Conservation (phyloP, 2,329 filamentous ascomycete genomes). For the Whalleya microplaca region DNA sequence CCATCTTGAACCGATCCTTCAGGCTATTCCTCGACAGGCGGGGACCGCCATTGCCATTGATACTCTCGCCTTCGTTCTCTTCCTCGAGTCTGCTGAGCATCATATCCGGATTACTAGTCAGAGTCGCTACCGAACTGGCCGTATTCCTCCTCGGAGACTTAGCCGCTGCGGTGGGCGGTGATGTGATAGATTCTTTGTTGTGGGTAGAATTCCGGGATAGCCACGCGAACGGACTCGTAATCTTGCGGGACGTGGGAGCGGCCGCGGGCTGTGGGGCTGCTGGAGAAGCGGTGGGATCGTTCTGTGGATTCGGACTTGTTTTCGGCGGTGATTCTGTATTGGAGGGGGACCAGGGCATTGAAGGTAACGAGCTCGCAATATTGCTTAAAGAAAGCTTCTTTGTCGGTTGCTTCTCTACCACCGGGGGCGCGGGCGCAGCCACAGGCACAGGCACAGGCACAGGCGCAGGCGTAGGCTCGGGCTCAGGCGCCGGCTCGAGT, state of each 20-base stretch:
- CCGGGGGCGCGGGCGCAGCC: too few species aligned
- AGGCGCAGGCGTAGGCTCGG: too few species aligned
- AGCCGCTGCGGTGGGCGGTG: conserved; percentile 50
- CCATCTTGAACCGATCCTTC: conserved; percentile 77
- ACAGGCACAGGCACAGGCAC: too few species aligned
- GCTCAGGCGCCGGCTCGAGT: too few species aligned
- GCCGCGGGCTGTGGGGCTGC: conserved; percentile 39
- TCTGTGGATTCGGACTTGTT: conserved; percentile 42
- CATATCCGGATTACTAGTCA: conserved; percentile 81
- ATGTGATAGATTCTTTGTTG: conserved; percentile 56
- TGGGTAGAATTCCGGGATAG: conserved; percentile 70
- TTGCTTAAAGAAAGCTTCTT: conserved; percentile 69
- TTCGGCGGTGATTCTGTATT: conserved; percentile 54
- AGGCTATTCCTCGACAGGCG: conserved; percentile 64
- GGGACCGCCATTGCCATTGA: conserved; percentile 46
- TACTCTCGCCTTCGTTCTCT: conserved; percentile 53
- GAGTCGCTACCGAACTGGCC: conserved; percentile 75
- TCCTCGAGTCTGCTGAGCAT: conserved; percentile 78
- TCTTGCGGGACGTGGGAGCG: conserved; percentile 62
- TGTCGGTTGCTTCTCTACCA: conserved; percentile 45
- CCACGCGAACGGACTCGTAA: conserved; percentile 87
- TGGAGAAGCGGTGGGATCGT: conserved; percentile 41
- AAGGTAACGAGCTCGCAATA: conserved; percentile 71
- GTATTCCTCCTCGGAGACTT: conserved; percentile 70
- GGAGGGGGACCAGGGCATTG: conserved; percentile 72